Percentiles rank a stretch among this genome's conserved stretches.
These are phyloP conservation scores for Orbilia brochopaga DNA, from an alignment of 2,329 filamentous ascomycete species.

Conservation along the genomic window DNA sequence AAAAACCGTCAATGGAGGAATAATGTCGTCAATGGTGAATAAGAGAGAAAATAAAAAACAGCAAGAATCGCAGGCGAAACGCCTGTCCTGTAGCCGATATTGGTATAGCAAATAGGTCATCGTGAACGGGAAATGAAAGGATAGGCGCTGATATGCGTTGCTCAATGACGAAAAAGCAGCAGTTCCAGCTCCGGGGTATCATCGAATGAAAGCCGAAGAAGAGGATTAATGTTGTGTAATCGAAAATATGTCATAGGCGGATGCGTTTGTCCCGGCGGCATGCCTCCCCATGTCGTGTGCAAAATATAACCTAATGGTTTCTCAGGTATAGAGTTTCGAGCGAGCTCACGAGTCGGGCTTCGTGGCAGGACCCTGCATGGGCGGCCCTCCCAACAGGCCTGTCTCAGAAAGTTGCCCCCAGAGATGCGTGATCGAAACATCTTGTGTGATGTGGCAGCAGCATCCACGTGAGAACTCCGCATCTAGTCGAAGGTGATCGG, in stretches of 20 bases:
- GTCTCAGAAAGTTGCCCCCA: constrained; percentile 31
- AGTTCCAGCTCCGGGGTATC: constrained; percentile 42
- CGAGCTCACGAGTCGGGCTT: constrained; percentile 25
- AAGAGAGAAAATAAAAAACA: constrained; percentile 12
- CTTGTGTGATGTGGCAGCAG: constrained; percentile 29
- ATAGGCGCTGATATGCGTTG: constrained; percentile 34
- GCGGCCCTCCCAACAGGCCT: constrained; percentile 27
- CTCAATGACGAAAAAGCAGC: constrained; percentile 38
- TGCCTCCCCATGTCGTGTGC: constrained; percentile 32
- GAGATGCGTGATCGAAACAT: constrained; percentile 19
- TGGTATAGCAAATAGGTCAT: constrained; percentile 21
- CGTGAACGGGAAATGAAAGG: constrained; percentile 30
- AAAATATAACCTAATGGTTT: constrained; percentile 12
- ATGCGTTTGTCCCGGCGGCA: constrained; percentile 17
- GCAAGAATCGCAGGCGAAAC: not conserved
- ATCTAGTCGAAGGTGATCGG: constrained; percentile 36
- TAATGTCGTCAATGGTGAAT: constrained; percentile 29
- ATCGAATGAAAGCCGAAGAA: constrained; percentile 38
- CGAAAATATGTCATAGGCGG: constrained; percentile 41
- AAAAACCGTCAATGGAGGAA: constrained; percentile 22
- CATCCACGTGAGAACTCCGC: constrained; percentile 11
- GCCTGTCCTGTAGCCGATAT: not conserved
- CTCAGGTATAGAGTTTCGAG: no score
- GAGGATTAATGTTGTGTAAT: constrained; percentile 51
- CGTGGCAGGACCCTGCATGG: constrained; percentile 46